phyloP scores from a whole-genome alignment of 257 asterid species.

The Nyctanthes arbortristis region DNA sequence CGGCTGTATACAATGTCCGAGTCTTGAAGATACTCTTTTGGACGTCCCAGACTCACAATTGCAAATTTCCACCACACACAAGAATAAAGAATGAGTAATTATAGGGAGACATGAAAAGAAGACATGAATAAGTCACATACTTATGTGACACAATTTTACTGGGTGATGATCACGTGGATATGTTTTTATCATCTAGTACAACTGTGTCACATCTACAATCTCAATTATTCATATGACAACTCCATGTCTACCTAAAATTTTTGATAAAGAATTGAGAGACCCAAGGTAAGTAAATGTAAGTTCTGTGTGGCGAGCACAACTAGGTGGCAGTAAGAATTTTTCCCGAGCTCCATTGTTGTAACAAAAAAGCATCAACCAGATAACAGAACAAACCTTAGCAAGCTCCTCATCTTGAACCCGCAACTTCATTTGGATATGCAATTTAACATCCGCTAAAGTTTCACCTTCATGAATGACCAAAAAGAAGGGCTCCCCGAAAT shows the following conservation, averaged over 20 bases:
- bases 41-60: slow-evolving; percentile 61
- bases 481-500: slow-evolving; percentile 63
- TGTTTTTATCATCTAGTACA: no score
- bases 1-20: slow-evolving; percentile 63
- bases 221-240: no score
- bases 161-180: no score
- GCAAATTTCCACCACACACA: slow-evolving; percentile 77
- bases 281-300: not conserved
- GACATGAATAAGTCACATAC: no score
- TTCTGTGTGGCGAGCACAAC: not conserved
- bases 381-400: slow-evolving; percentile 42
- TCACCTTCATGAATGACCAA: slow-evolving; percentile 63
- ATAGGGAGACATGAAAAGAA: no score
- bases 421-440: slow-evolving; percentile 53
- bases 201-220: no score
- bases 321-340: slow-evolving; percentile 7
- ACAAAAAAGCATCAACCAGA: slow-evolving; percentile 2
- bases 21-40: slow-evolving; percentile 78
- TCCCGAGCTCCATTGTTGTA: slow-evolving; percentile 2
- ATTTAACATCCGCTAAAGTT: slow-evolving; percentile 53
- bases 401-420: slow-evolving; percentile 58
- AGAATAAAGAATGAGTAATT: no score
- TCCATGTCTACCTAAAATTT: no score
- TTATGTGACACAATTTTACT: no score
- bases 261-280: slow-evolving; percentile 4